Percentiles rank a stretch among this genome's conserved stretches.
Evolutionary conservation across 257 asterid genomes (phyloP).

Genomic region (Voacanga thouarsii): DNA sequence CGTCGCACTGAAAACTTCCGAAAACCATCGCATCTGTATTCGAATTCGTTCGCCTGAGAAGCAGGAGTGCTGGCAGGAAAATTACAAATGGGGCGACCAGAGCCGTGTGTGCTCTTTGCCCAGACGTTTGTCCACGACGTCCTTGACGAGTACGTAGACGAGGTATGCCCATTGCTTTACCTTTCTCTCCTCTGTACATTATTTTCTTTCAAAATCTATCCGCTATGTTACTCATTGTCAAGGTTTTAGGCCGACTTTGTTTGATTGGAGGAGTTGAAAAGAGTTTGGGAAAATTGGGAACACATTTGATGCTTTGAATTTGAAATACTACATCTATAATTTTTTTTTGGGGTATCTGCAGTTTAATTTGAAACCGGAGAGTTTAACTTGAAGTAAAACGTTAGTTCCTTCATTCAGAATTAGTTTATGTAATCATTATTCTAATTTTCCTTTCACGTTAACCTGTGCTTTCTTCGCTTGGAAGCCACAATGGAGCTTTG

Average conservation of each 20-base stretch:
- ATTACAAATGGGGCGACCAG: slow-evolving; percentile 73
- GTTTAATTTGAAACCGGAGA: background rate
- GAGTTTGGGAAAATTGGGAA: background rate
- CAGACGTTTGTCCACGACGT: slow-evolving; percentile 75
- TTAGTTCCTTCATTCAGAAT: background rate
- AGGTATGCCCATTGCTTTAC: slow-evolving; percentile 39
- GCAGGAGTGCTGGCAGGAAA: background rate
- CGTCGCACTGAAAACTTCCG: background rate
- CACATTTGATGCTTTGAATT: slow-evolving; percentile 1
- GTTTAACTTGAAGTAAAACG: background rate
- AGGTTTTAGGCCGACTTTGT: background rate
- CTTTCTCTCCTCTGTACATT: background rate
- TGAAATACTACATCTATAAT: background rate
- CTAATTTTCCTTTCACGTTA: background rate
- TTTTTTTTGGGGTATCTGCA: background rate
- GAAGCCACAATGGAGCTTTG: background rate
- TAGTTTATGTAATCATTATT: background rate
- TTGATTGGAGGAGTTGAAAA: background rate
- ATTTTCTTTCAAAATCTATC: background rate
- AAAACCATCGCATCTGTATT: background rate
- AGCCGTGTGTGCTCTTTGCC: slow-evolving; percentile 83
- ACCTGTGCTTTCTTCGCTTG: background rate
- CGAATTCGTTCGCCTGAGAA: background rate
- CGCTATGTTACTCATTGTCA: background rate
- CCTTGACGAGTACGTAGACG: slow-evolving; percentile 86